These are phyloP conservation scores for Cladosporium phlei DNA, from an alignment of 2,329 filamentous ascomycete genomes.

Conservation along the genomic window DNA sequence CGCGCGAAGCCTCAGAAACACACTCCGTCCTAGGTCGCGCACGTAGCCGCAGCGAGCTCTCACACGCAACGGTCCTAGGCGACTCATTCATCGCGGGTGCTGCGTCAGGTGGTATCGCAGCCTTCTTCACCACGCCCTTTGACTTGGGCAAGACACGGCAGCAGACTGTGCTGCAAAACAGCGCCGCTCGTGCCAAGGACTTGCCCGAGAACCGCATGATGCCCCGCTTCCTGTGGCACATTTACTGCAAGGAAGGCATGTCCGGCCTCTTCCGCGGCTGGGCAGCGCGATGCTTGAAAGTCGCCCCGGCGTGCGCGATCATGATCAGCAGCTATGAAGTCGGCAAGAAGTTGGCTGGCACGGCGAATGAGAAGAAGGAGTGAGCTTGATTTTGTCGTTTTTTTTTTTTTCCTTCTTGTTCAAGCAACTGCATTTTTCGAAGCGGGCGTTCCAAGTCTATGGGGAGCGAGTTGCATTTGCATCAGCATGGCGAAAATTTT, in stretches of 20 bases:
- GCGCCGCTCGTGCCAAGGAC: conserved; percentile 36
- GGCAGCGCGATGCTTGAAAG: conserved; percentile 86
- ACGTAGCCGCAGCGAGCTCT: conserved; percentile 61
- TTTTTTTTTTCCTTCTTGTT: too few species aligned
- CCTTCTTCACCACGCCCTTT: conserved; percentile 87
- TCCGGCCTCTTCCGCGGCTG: conserved; percentile 84
- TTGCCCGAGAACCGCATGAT: conserved; percentile 72
- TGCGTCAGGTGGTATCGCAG: conserved; percentile 75
- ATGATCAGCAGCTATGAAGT: conserved; percentile 99
- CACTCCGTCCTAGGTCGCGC: conserved; percentile 21
- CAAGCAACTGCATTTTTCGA: too few species aligned
- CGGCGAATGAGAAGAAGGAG: conserved; percentile 59
- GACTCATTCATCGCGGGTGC: conserved; percentile 89
- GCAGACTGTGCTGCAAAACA: conserved; percentile 67
- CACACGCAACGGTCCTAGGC: conserved; percentile 70
- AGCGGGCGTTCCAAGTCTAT: too few species aligned
- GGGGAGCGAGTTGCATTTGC: too few species aligned
- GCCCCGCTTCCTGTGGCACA: conserved; percentile 80
- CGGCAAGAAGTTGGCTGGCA: conserved; percentile 79
- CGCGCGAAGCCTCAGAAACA: conserved; percentile 48
- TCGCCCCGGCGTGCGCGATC: conserved; percentile 93
- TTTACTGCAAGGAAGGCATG: conserved; percentile 78
- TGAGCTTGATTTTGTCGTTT: too few species aligned
- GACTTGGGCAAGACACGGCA: conserved; percentile 96
- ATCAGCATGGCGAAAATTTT: too few species aligned